Evolutionary conservation across 179 eudicot genomes (phyloP), one percentile per base, ranked within the genome.

Genomic region (Beta lomatogona): DNA sequence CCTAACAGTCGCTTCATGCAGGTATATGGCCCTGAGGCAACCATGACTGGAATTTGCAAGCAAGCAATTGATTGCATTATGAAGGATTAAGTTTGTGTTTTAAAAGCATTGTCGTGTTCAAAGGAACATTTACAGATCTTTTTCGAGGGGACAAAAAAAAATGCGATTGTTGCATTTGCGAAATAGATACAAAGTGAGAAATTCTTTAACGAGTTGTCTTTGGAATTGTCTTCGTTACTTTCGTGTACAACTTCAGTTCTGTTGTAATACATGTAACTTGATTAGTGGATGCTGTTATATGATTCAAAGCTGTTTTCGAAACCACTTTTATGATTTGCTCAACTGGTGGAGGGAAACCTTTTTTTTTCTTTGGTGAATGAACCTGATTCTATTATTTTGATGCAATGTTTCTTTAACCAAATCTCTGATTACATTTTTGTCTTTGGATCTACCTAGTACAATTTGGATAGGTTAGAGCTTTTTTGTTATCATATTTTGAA

Each of bases 21-120:
- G 90, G 88, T 88, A 59, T 88, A 83, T 28, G 90, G 90, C 69
- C 90, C 90, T 14, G 90, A 88, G 71, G 90, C 88, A 54, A 88
- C 90, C 55, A 88, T 88, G 90, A 83, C 90, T 6, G 87, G 90
- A 68, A 88, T 88, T 36, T 88, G 90, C 85, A 85, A 86, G 80
- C 86, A 83, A 80, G 90, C 90, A 72, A 88, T 88, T 25, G 85
- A 88, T 57, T 88, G 90, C 79, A 81, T 82, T 53, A 72, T 85
- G 86, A 69, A 76, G 69, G 83, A 78, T 41, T 80, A 77, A 65
- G 2, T 13, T 7, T 19, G n/a, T 44, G 25, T 58, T 10, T 8
- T 36, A 12, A 50, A 50, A 21, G 60, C 65, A 45, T 58, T 31
- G 31, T 4, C 44, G 6, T 61, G 48, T 61, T 28, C 21, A 71